Conservation (phyloP, 1,284 basidiomycete genomes). For the Uromyces viciae-fabae region DNA sequence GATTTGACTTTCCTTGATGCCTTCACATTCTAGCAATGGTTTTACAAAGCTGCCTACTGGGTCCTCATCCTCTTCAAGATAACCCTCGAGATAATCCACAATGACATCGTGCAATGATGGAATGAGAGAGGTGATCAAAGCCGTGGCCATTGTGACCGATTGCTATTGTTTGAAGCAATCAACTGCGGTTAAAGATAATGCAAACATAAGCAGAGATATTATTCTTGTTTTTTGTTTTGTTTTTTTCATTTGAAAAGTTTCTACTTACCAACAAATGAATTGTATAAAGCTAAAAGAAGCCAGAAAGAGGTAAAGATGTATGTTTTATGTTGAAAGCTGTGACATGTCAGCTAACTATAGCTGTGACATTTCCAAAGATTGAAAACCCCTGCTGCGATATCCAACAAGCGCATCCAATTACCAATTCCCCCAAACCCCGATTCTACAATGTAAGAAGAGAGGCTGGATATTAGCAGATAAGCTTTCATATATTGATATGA, state of each 20-base stretch:
- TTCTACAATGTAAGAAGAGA: no score
- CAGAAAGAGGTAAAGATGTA: not conserved
- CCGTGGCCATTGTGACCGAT: slow-evolving; percentile 59
- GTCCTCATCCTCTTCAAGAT: slow-evolving; percentile 85
- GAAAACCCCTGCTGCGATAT: no score
- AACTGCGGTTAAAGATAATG: not conserved
- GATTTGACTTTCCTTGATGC: slow-evolving; percentile 60
- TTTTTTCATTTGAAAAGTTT: not conserved
- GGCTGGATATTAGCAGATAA: not conserved
- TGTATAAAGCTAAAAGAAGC: not conserved
- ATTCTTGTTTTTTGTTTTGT: no score
- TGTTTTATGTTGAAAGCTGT: not conserved
- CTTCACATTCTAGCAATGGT: slow-evolving; percentile 40
- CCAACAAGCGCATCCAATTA: no score
- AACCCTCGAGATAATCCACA: slow-evolving; percentile 85
- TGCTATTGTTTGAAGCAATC: not conserved
- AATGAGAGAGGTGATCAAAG: slow-evolving; percentile 71
- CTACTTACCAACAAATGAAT: not conserved
- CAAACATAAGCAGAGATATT: not conserved
- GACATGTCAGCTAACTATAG: no score
- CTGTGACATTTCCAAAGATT: no score
- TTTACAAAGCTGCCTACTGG: slow-evolving; percentile 34
- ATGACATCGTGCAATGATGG: slow-evolving; percentile 89
- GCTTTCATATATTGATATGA: no score
- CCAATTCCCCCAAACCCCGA: no score